A percentile compares a stretch with the other conserved stretches of the same genome.
Evolutionary conservation across 768 basidiomycete genomes (phyloP).

Genomic region (Paxillus ammoniavirescens): DNA sequence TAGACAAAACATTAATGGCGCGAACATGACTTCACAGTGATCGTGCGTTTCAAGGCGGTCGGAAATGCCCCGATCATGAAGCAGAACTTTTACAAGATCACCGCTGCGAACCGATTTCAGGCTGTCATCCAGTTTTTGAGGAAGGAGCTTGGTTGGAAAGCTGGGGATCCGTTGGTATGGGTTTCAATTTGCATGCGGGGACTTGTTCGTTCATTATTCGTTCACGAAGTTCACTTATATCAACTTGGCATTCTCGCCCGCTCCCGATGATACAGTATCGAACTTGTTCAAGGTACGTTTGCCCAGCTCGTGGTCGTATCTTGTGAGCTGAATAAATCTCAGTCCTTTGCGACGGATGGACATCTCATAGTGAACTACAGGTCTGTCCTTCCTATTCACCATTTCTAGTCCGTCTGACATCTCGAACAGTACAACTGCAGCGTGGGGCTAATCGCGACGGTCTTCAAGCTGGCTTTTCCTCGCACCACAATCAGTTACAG

Average conservation of each 20-base stretch:
- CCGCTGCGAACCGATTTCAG: slow-evolving; percentile 90
- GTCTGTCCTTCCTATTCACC: slow-evolving; percentile 34
- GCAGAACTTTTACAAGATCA: slow-evolving; percentile 98
- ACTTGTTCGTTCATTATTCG: slow-evolving; percentile 40
- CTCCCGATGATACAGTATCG: slow-evolving; percentile 72
- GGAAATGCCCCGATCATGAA: slow-evolving; percentile 99
- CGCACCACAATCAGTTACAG: not conserved
- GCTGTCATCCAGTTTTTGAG: slow-evolving; percentile 92
- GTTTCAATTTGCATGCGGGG: not conserved
- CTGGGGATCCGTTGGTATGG: slow-evolving; percentile 79
- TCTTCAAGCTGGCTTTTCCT: not conserved
- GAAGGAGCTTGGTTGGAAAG: slow-evolving; percentile 85
- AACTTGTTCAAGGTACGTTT: slow-evolving; percentile 61
- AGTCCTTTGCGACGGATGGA: slow-evolving; percentile 87
- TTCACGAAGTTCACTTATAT: slow-evolving; percentile 70
- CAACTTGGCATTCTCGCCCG: slow-evolving; percentile 74
- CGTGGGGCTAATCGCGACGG: slow-evolving; percentile 49
- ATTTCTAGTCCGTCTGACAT: not conserved
- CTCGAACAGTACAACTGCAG: slow-evolving; percentile 52
- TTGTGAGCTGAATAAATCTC: not conserved
- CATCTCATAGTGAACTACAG: slow-evolving; percentile 93
- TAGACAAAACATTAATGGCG: not conserved
- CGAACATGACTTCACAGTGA: slow-evolving; percentile 49
- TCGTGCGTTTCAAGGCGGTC: slow-evolving; percentile 96
- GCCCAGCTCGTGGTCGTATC: not conserved